phyloP scores from a whole-genome alignment of 176 grass and related monocot species.

The Juncus inflexus region DNA sequence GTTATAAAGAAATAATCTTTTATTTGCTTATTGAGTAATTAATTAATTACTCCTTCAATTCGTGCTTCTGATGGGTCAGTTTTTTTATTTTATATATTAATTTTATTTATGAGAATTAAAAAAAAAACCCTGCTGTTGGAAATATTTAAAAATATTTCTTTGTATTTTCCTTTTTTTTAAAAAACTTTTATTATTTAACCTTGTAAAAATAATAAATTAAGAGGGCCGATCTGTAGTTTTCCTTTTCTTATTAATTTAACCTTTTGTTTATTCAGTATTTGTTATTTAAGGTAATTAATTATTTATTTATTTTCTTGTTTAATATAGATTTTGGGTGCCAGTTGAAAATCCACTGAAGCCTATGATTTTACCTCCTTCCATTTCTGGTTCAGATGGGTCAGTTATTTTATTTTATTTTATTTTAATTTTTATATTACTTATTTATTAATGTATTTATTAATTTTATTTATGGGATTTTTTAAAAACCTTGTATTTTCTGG shows the following conservation, averaged over 20 bases:
- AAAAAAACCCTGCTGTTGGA: background rate
- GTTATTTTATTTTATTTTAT: slow-evolving; percentile 28
- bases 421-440: slow-evolving; percentile 31
- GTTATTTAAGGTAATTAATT: background rate
- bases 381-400: slow-evolving; percentile 53
- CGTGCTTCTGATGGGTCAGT: background rate
- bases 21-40: too few relatives aligned
- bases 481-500: too few relatives aligned
- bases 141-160: background rate
- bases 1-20: too few relatives aligned
- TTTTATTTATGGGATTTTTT: background rate
- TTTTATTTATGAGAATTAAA: background rate
- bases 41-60: too few relatives aligned
- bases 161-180: slow-evolving; percentile 2
- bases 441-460: too few relatives aligned
- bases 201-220: slow-evolving; percentile 29
- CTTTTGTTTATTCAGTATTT: background rate
- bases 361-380: slow-evolving; percentile 43
- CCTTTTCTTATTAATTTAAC: background rate
- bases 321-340: slow-evolving; percentile 69
- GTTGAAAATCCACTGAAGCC: slow-evolving; percentile 46
- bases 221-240: slow-evolving; percentile 77
- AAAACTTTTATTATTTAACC: background rate
- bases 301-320: background rate
- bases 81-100: background rate